Evolutionary conservation across 441 rosid species (phyloP), one percentile per base, ranked within the genome.

Genomic region (Dalechampia spathulata): DNA sequence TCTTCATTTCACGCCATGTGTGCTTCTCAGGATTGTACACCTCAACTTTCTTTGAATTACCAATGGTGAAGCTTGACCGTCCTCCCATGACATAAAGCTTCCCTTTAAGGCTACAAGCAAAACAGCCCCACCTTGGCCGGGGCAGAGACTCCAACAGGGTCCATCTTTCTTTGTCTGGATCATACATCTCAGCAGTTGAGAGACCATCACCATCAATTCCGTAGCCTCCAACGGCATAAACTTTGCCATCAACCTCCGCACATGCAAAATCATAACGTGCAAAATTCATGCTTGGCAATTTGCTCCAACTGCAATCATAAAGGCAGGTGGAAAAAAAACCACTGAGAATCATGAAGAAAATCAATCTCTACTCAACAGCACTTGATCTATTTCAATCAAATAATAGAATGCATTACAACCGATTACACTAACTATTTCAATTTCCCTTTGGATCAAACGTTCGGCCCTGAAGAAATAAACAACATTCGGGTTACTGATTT

Each of bases 71-170:
- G 74, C 79, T 86, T 9, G 99, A 94, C 64, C 99, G 86, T 28
- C 99, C 99, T 45, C 99, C 99, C 85, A 94, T 84, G 28, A 94
- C 88, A 23, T 94, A 94, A n/a, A 94, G 90, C 70, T 84, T 90
- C 39, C 96, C 95, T 2, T 79, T 79, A 15, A 94, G 75, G 37
- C 90, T 54, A 26, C 91, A 87, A 11, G 92, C 99, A 23, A 94
- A 90, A 52, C 95, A 83, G 2, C 94, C 96, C 94, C 92, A 84
- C 58, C 99, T 78, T 0, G 99, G 94, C 47, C 96, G 78, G 60
- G 94, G 87, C 4, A 94, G 79, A 65, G 80, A 70, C 79, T 94
- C 87, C 9, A 90, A 76, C 56, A 81, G 62, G 38, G 68, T 73
- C 99, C 99, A 94, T 25, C 61, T 60, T 4, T 72, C 75, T 6